These are phyloP conservation scores for Lasiosphaeria miniovina DNA, from an alignment of 495 filamentous ascomycete genomes.

Conservation along the genomic window DNA sequence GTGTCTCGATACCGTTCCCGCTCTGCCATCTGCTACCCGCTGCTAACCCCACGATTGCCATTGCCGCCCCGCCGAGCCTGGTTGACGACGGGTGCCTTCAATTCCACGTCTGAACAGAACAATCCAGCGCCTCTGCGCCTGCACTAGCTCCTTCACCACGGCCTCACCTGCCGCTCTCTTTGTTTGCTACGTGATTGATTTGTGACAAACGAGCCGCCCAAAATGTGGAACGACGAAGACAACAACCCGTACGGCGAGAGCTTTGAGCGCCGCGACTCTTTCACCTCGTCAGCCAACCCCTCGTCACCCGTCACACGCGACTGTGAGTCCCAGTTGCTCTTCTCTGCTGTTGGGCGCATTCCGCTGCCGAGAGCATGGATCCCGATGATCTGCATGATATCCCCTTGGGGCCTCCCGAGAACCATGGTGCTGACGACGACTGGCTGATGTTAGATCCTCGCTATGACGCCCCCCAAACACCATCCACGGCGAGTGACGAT, in stretches of 20 bases:
- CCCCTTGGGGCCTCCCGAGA: conserved; percentile 13
- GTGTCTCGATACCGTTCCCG: too few relatives aligned
- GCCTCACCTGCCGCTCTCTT: not conserved
- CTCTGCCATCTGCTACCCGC: too few relatives aligned
- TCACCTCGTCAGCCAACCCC: conserved; percentile 62
- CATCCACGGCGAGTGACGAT: conserved; percentile 42
- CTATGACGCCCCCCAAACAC: conserved; percentile 42
- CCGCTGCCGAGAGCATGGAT: conserved; percentile 30
- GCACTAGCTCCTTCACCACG: not conserved
- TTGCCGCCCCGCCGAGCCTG: too few relatives aligned
- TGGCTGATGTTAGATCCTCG: conserved; percentile 45
- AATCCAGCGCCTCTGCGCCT: too few relatives aligned
- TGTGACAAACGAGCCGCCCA: conserved; percentile 7
- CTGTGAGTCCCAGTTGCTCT: conserved; percentile 34
- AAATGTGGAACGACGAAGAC: conserved; percentile 83
- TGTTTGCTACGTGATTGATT: not conserved
- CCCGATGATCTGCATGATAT: conserved; percentile 30
- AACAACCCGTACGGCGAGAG: conserved; percentile 89
- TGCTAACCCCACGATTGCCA: too few relatives aligned
- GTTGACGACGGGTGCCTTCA: too few relatives aligned
- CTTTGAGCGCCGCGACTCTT: conserved; percentile 79
- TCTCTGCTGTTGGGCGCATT: not conserved
- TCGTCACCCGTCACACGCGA: conserved; percentile 56
- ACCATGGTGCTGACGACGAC: conserved; percentile 39
- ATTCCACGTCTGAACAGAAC: too few relatives aligned